Percentiles rank a stretch among this genome's conserved stretches.
Conservation (phyloP, 441 rosid genomes). For the Capsella rubella region DNA sequence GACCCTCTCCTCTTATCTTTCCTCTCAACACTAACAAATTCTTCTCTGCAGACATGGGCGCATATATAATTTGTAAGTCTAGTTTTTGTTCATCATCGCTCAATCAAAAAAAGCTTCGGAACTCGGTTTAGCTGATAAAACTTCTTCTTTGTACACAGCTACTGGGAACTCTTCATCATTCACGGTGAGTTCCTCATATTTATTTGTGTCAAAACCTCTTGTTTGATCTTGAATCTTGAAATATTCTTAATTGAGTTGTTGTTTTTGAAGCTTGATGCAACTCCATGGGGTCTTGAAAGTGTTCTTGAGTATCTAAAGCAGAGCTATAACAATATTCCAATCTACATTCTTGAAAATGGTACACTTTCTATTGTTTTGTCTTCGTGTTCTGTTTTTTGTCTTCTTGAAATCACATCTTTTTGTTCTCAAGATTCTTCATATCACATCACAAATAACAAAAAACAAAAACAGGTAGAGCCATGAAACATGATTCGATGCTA, state of each 20-base stretch:
- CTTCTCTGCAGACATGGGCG: slow-evolving; percentile 51
- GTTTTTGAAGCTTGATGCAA: slow-evolving; percentile 46
- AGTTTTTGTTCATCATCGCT: background rate
- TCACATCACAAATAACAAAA: background rate
- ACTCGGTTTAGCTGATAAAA: background rate
- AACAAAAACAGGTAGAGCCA: slow-evolving; percentile 50
- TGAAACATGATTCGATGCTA: slow-evolving; percentile 41
- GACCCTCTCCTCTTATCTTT: slow-evolving; percentile 36
- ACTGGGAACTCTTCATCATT: background rate
- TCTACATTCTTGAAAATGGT: slow-evolving; percentile 84
- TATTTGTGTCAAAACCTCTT: background rate
- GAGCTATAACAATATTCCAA: slow-evolving; percentile 67
- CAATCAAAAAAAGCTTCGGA: background rate
- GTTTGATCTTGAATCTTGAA: background rate
- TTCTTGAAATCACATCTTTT: background rate
- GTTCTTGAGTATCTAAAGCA: slow-evolving; percentile 63
- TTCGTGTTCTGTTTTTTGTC: background rate
- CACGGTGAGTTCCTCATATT: background rate
- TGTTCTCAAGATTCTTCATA: too few relatives aligned
- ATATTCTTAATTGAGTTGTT: background rate
- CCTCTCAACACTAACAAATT: slow-evolving; percentile 27
- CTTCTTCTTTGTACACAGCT: slow-evolving; percentile 20
- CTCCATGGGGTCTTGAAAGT: slow-evolving; percentile 60
- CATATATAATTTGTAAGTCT: slow-evolving; percentile 42
- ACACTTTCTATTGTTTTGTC: slow-evolving; percentile 21